These are phyloP conservation scores for Lactarius psammicola DNA, from an alignment of 768 basidiomycete genomes.

Conservation along the genomic window DNA sequence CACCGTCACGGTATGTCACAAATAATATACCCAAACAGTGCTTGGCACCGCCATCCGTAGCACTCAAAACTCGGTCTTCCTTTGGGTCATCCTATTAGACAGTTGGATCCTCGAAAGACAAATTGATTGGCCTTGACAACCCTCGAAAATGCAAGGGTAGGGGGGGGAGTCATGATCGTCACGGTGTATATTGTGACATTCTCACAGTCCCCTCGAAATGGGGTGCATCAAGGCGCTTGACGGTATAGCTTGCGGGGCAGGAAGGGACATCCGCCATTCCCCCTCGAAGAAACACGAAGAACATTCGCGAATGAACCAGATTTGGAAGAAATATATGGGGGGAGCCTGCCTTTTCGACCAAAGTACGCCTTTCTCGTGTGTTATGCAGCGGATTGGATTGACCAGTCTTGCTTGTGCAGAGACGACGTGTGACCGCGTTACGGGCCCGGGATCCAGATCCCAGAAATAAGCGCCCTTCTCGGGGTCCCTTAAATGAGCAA, in stretches of 20 bases:
- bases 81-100: slow-evolving; percentile 1
- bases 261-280: not conserved
- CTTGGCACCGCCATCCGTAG: not conserved
- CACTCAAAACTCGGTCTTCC: not conserved
- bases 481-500: slow-evolving; percentile 14
- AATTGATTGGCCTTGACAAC: not conserved
- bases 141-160: not conserved
- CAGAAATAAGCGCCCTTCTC: slow-evolving; percentile 7
- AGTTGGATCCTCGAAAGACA: not conserved
- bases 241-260: not conserved
- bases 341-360: slow-evolving; percentile 3
- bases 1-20: slow-evolving; percentile 20
- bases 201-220: slow-evolving; percentile 15
- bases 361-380: slow-evolving; percentile 10
- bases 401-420: not conserved
- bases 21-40: slow-evolving; percentile 9
- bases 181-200: slow-evolving; percentile 13
- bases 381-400: slow-evolving; percentile 9
- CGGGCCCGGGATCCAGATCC: slow-evolving; percentile 16
- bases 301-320: slow-evolving; percentile 12
- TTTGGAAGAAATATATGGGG: slow-evolving; percentile 5
- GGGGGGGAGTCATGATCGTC: slow-evolving; percentile 5
- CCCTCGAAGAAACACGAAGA: slow-evolving; percentile 11
- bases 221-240: slow-evolving; percentile 6
- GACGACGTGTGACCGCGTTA: slow-evolving; percentile 21